Base-by-base conservation (phyloP, 305 asterid genomes). In the Fraxinus platypoda region DNA sequence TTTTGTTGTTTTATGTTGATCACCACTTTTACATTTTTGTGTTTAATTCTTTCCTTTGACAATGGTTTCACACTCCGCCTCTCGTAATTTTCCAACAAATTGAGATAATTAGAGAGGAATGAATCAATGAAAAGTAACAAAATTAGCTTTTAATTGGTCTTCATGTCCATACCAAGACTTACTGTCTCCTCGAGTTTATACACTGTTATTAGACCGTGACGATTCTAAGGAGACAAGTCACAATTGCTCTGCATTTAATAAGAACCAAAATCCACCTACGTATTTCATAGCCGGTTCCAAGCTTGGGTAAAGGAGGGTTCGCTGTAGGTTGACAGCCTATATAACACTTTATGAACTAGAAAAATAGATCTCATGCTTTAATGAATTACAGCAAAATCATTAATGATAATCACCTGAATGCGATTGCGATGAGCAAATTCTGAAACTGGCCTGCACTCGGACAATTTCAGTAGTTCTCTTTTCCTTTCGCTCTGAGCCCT, bases 341-440 rank as follows among this genome's bases (percentile, higher is more conserved):
- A 25, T 64, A 64, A 64, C 8, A 25, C 74, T 66, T 66, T 66
- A 9, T 8, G 35, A 12, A 85, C 66, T 68, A 30, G 84, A 81
- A 66, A 85, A 78, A 78, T 84, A 74, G 62, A 80, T 83, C 30
- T 84, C 81, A 66, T 26, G 35, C 80, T 85, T 74, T 68, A 83
- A 59, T 81, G 85, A 81, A 74, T 80, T 64, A 66, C 35, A 66
- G 35, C 6, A 66, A 66, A 66, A 66, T 66, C 74, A 26, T 66
- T 26, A 64, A 64, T 21, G 72, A 64, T 26, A 23, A 66, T 78
- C 85, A 90, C 94, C 92, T 91, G 94, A 83, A 91, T 91, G 28
- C 99, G 98, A 85, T 89, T 92, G 75, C 98, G 95, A 83, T 93
- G 93, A 76, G 92, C 90, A 83, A 96, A 96, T 74, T 80, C 90